Conservation (phyloP, 2,329 filamentous ascomycete genomes). For the Beauveria bassiana region DNA sequence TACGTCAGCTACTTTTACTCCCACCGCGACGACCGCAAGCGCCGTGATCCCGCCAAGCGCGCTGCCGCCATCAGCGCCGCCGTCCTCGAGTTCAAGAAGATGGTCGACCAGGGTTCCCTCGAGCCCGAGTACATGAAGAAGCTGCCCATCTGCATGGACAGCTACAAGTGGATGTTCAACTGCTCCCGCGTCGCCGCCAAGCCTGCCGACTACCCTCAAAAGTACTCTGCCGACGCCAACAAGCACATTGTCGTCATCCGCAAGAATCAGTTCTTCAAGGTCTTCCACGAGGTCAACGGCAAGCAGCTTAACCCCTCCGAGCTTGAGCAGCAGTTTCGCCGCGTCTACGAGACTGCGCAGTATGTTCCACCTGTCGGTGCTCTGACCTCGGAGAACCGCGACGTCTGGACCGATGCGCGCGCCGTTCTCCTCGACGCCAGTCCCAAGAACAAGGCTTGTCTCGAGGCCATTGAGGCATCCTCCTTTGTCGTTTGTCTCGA, state of each 20-base stretch:
- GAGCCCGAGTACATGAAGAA: slow-evolving; percentile 99
- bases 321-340: slow-evolving; percentile 81
- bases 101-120: slow-evolving; percentile 72
- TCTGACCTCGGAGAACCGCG: slow-evolving; percentile 86
- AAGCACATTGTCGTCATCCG: slow-evolving; percentile 84
- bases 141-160: slow-evolving; percentile 95
- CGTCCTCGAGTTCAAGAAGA: slow-evolving; percentile 86
- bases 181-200: slow-evolving; percentile 75
- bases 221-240: slow-evolving; percentile 67
- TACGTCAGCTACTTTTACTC: slow-evolving; percentile 99
- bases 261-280: slow-evolving; percentile 98
- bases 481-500: slow-evolving; percentile 92
- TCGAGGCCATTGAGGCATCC: slow-evolving; percentile 78
- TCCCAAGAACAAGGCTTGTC: slow-evolving; percentile 66
- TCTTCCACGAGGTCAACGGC: slow-evolving; percentile 72
- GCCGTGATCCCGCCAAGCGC: slow-evolving; percentile 83
- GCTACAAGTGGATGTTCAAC: slow-evolving; percentile 99
- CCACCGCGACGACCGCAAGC: slow-evolving; percentile 83
- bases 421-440: slow-evolving; percentile 68
- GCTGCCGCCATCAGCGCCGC: slow-evolving; percentile 84
- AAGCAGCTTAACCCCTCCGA: slow-evolving; percentile 82
- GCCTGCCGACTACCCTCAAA: slow-evolving; percentile 74
- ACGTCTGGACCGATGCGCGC: slow-evolving; percentile 83
- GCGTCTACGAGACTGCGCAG: slow-evolving; percentile 70
- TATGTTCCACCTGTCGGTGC: slow-evolving; percentile 68